Evolutionary conservation across 176 grass and related monocot species (phyloP).

Genomic region (Rhynchospora breviuscula): DNA sequence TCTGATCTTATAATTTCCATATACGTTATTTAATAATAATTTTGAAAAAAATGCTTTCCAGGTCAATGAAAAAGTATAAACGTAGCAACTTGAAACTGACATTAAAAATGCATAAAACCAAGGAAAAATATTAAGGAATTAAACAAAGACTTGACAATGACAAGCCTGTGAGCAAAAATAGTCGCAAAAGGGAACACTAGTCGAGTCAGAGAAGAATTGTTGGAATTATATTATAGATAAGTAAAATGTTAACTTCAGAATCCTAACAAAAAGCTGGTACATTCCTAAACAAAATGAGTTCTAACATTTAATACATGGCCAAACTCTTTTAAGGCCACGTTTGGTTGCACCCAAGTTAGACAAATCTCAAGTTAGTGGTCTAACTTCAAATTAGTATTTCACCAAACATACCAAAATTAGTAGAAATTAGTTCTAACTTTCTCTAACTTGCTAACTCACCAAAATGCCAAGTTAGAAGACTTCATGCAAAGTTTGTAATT

Average conservation of each 20-base stretch:
- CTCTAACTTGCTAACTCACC: too few relatives aligned
- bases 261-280: neutral
- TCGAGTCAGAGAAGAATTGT: neutral
- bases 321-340: neutral
- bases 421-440: too few relatives aligned
- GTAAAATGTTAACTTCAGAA: neutral
- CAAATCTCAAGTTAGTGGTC: too few relatives aligned
- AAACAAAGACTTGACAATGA: neutral
- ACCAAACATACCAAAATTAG: too few relatives aligned
- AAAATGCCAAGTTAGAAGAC: too few relatives aligned
- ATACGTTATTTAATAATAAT: neutral
- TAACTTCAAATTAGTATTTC: too few relatives aligned
- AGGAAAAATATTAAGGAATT: neutral
- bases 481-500: too few relatives aligned
- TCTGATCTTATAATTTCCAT: neutral
- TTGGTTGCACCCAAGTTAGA: too few relatives aligned
- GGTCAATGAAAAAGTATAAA: neutral
- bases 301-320: neutral
- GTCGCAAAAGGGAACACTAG: neutral
- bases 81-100: neutral
- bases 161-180: neutral
- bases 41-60: neutral
- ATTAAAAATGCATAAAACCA: neutral
- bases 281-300: too few relatives aligned
- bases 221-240: conserved; percentile 3